A percentile compares a stretch with the other conserved stretches of the same genome.
Conservation (phyloP, 768 basidiomycete species). For the Podaxis rugospora region DNA sequence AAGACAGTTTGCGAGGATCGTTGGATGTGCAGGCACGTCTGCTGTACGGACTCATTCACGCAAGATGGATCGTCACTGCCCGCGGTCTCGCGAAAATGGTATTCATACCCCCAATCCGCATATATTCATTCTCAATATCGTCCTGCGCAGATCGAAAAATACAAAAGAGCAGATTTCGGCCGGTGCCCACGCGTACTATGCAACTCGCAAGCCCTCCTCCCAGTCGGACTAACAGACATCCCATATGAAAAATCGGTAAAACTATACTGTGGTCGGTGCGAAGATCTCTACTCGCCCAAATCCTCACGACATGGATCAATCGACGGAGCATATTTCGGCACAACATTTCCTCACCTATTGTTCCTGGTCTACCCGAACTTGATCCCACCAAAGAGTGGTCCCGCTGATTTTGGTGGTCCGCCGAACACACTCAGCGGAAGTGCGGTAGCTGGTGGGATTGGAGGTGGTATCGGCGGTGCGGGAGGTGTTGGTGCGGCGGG, state of each 20-base stretch:
- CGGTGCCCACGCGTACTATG: constrained; percentile 97
- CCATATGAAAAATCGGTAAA: constrained; percentile 99
- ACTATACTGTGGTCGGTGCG: constrained; percentile 96
- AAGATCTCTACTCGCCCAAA: constrained; percentile 98
- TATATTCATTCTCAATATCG: background rate
- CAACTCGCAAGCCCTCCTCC: constrained; percentile 90
- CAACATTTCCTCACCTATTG: constrained; percentile 94
- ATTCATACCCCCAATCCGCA: background rate
- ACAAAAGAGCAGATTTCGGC: constrained; percentile 97
- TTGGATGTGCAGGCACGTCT: constrained; percentile 92
- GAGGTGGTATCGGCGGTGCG: background rate
- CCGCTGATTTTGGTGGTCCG: constrained; percentile 26
- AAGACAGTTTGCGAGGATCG: constrained; percentile 88
- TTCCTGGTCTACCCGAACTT: constrained; percentile 96
- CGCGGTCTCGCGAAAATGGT: background rate
- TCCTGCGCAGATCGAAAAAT: constrained; percentile 77
- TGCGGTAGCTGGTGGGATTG: constrained; percentile 12
- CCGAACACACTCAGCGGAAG: constrained; percentile 14
- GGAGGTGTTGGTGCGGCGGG: constrained; percentile 16
- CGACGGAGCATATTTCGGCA: constrained; percentile 98
- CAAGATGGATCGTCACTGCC: background rate
- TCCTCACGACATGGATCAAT: constrained; percentile 95
- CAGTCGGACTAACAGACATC: constrained; percentile 95
- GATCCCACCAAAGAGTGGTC: constrained; percentile 75
- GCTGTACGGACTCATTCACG: constrained; percentile 69